Evolutionary conservation across 2,329 filamentous ascomycete genomes (phyloP), one percentile per base, ranked within the genome.

Genomic region (Conoideocrella luteorostrata): DNA sequence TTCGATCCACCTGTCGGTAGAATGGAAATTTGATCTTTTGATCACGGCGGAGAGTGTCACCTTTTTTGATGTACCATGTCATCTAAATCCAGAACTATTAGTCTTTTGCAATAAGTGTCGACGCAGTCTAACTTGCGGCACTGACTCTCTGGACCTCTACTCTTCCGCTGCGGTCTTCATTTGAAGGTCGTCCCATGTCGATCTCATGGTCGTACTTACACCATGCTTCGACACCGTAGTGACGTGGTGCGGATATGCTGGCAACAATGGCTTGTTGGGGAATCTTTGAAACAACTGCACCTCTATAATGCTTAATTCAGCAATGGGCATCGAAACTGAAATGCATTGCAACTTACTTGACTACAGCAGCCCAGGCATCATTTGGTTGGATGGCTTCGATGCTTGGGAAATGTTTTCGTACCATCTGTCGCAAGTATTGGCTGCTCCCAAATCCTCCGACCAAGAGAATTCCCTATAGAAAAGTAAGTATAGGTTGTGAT

Each of bases 341-440:
- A 13, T 7, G 3, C 5, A 18, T 17, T 12, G 22, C 4, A 21
- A 41, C 39, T 35, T 24, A 46, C 44, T 43, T 43, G 4, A 46
- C 44, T 18, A 46, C 30, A 13, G 44, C 44, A 24, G 40, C 44
- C 44, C 44, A 46, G 6, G 44, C 44, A 26, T 43, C 44, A 3
- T 39, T 11, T 2, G 40, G 44, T 15, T 46, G 40, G 1, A 46
- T 22, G 9, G 43, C 44, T 12, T 46, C 9, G 11, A 46, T 46
- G n/a, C 4, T 13, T 15, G 23, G 17, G 23, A 46, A 46, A 13
- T 30, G 39, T 13, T 12, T 11, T n/a, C 18, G 7, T 4, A 35
- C 36, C 9, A 17, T 13, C n/a, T 39, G 15, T n/a, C 13, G 22
- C 35, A 46, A 18, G 29, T 46, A 46, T 1, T 5, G 15, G 4